These are phyloP conservation scores for Microthlaspi erraticum DNA, from an alignment of 345 rosid genomes.

Conservation along the genomic window DNA sequence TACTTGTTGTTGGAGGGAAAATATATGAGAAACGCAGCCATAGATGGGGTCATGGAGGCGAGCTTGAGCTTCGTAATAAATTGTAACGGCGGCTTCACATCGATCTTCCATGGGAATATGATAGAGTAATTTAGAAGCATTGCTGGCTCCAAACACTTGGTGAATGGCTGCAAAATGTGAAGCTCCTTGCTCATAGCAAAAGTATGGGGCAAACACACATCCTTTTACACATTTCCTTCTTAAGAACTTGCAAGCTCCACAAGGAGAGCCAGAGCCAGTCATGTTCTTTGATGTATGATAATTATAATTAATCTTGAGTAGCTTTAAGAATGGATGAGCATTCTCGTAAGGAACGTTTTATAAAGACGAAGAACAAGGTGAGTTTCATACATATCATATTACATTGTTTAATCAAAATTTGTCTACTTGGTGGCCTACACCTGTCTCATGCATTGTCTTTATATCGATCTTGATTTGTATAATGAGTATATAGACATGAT, in stretches of 20 bases:
- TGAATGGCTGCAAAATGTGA: constrained; percentile 85
- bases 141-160: constrained; percentile 93
- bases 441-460: constrained; percentile 26
- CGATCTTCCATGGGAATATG: constrained; percentile 76
- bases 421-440: constrained; percentile 75
- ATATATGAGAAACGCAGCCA: constrained; percentile 78
- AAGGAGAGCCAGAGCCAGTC: constrained; percentile 78
- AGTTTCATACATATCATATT: constrained; percentile 47
- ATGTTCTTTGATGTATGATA: constrained; percentile 21
- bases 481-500: too few species aligned
- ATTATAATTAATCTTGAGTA: constrained; percentile 39
- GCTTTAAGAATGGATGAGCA: constrained; percentile 16
- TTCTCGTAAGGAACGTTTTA: constrained; percentile 35
- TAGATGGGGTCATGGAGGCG: constrained; percentile 75
- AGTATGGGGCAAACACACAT: constrained; percentile 91
- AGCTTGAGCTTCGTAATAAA: constrained; percentile 84
- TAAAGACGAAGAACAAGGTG: constrained; percentile 59
- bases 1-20: constrained; percentile 82
- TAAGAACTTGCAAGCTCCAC: constrained; percentile 96
- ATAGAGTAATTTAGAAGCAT: constrained; percentile 80
- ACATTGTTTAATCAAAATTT: constrained; percentile 50
- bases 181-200: constrained; percentile 91
- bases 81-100: constrained; percentile 81
- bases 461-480: too few species aligned
- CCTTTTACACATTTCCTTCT: constrained; percentile 86